A percentile compares a stretch with the other conserved stretches of the same genome.
Evolutionary conservation across 2,329 filamentous ascomycete species (phyloP).

Genomic region (Pyricularia grisea): DNA sequence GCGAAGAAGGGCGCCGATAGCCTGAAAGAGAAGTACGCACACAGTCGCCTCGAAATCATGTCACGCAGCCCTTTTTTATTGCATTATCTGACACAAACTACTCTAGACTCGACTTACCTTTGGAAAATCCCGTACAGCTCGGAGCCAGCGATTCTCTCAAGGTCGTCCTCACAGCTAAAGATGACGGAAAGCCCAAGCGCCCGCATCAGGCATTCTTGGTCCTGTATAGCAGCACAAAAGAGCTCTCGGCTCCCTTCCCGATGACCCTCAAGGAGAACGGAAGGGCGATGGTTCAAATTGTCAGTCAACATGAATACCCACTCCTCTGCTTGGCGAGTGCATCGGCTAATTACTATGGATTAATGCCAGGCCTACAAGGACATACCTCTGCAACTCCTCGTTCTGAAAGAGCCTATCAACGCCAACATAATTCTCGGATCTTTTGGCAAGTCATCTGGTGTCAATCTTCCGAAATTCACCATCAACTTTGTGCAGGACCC

Average conservation of each 20-base stretch:
- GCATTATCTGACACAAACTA: neutral
- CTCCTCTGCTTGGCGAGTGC: neutral
- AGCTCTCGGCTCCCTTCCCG: slow-evolving; percentile 80
- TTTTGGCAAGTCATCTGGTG: slow-evolving; percentile 64
- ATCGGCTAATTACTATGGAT: slow-evolving; percentile 2
- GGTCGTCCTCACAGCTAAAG: slow-evolving; percentile 70
- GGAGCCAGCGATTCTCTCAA: slow-evolving; percentile 66
- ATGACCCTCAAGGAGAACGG: slow-evolving; percentile 79
- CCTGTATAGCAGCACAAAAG: slow-evolving; percentile 62
- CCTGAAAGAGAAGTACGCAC: slow-evolving; percentile 56
- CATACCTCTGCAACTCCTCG: slow-evolving; percentile 73
- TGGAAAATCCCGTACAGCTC: slow-evolving; percentile 56
- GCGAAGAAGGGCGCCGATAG: slow-evolving; percentile 53
- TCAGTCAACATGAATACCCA: slow-evolving; percentile 34
- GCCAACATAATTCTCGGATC: slow-evolving; percentile 81
- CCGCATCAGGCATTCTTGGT: slow-evolving; percentile 93
- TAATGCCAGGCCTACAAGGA: slow-evolving; percentile 69
- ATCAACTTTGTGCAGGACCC: slow-evolving; percentile 57
- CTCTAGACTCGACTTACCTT: slow-evolving; percentile 47
- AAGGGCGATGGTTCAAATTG: slow-evolving; percentile 76
- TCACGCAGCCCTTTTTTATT: neutral
- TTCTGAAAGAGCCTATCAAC: slow-evolving; percentile 55
- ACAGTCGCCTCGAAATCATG: slow-evolving; percentile 3
- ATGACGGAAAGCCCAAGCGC: slow-evolving; percentile 67
- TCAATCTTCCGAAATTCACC: slow-evolving; percentile 63